These are phyloP conservation scores for Perkinsus chesapeaki DNA, from an alignment of 169 alveolate species.

Conservation along the genomic window DNA sequence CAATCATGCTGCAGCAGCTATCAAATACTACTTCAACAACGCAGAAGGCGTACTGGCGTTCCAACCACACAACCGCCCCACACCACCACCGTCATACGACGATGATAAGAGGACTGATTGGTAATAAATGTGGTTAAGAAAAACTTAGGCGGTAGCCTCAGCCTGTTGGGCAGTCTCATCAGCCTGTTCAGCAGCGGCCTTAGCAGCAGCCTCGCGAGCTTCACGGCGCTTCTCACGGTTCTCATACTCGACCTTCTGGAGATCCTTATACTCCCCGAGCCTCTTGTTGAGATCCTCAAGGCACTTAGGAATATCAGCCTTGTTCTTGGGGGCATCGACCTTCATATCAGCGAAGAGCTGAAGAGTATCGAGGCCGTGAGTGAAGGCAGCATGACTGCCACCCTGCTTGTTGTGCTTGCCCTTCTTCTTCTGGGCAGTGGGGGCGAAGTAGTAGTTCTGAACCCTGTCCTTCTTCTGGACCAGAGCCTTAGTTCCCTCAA, in stretches of 20 bases:
- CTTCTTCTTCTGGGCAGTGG: neutral
- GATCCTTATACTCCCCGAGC: neutral
- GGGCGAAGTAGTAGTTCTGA: neutral
- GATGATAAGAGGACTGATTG: neutral
- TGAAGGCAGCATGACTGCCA: neutral
- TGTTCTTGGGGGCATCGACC: neutral
- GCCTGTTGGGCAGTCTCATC: neutral
- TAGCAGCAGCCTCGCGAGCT: neutral
- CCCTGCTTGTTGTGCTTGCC: slow-evolving; percentile 6
- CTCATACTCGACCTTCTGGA: neutral
- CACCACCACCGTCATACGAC: neutral
- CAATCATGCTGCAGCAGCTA: too few relatives aligned
- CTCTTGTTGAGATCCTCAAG: neutral
- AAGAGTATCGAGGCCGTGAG: neutral
- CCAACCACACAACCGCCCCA: neutral
- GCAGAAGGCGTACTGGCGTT: neutral
- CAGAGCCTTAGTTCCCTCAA: neutral
- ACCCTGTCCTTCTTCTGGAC: neutral
- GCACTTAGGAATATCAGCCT: neutral
- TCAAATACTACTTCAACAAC: neutral
- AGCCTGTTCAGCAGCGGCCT: neutral
- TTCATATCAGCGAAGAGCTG: neutral
- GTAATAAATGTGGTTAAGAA: neutral
- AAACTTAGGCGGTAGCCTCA: neutral
- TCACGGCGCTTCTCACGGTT: neutral